phyloP scores from a whole-genome alignment of 1,139 yeast genomes.

The Trichomonascaceae sp. region DNA sequence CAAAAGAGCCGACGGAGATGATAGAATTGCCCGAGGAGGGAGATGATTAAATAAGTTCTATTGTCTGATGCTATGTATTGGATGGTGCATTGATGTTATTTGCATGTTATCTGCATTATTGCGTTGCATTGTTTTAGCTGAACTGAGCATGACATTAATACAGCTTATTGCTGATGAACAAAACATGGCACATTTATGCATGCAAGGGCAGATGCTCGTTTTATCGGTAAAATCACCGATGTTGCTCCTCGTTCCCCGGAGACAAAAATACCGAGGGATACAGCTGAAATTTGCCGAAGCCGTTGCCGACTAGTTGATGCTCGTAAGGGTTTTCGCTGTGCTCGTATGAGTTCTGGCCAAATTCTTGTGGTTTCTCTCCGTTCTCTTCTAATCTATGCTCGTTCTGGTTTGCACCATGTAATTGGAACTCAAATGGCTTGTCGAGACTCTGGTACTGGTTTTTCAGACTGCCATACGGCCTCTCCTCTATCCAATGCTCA shows the following conservation, averaged over 20 bases:
- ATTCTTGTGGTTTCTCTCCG: not conserved
- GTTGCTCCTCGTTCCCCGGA: not conserved
- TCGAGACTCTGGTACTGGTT: too few species aligned
- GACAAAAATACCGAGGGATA: not conserved
- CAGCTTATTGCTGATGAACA: too few species aligned
- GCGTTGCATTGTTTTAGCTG: too few species aligned
- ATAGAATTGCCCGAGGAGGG: conserved; percentile 51
- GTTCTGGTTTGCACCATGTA: not conserved
- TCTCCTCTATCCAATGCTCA: not conserved
- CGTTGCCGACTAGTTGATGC: not conserved
- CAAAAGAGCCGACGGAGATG: conserved; percentile 87
- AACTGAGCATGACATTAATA: too few species aligned
- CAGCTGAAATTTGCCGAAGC: not conserved
- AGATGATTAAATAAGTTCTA: not conserved
- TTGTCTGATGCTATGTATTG: not conserved
- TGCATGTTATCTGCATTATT: too few species aligned
- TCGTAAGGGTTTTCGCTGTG: not conserved
- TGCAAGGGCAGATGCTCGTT: too few species aligned
- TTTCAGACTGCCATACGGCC: not conserved
- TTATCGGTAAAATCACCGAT: not conserved
- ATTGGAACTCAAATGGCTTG: not conserved
- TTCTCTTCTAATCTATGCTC: not conserved
- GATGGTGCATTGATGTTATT: too few species aligned
- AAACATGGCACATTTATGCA: too few species aligned
- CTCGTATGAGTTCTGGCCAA: not conserved